Conservation (phyloP, 2,329 filamentous ascomycete genomes). For the Lachnellula arida region DNA sequence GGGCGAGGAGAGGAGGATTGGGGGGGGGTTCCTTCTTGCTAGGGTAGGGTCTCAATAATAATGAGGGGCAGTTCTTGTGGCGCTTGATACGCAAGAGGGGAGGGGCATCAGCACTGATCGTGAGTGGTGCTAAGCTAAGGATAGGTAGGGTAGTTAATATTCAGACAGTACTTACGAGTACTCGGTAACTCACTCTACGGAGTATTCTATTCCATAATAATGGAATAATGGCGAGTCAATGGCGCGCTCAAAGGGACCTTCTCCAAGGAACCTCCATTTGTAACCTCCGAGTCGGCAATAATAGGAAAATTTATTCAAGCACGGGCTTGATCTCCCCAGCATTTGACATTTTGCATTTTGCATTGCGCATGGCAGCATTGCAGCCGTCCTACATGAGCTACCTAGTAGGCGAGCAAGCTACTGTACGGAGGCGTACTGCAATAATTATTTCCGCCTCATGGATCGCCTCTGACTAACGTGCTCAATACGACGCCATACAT, state of each 20-base stretch:
- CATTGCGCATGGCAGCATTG: constrained; percentile 1
- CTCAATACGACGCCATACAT: not conserved
- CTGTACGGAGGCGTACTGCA: not conserved
- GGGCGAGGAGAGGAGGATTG: not conserved
- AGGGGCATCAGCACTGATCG: not conserved
- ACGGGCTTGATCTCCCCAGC: not conserved
- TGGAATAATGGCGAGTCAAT: no score
- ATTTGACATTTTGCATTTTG: not conserved
- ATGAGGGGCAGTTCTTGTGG: constrained; percentile 2
- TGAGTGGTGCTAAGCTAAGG: no score
- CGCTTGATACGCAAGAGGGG: not conserved
- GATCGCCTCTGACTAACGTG: not conserved
- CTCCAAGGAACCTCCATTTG: not conserved
- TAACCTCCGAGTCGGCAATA: not conserved
- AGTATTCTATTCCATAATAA: no score
- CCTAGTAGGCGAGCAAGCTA: not conserved
- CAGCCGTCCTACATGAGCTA: not conserved
- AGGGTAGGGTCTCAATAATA: no score
- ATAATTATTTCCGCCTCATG: not conserved
- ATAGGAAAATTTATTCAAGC: constrained; percentile 2
- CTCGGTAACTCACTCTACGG: no score
- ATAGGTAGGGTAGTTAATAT: no score
- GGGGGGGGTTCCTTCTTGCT: not conserved
- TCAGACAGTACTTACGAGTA: no score
- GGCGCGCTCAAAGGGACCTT: no score